Conservation (phyloP, 768 basidiomycete genomes). For the Amylocystis lapponica region DNA sequence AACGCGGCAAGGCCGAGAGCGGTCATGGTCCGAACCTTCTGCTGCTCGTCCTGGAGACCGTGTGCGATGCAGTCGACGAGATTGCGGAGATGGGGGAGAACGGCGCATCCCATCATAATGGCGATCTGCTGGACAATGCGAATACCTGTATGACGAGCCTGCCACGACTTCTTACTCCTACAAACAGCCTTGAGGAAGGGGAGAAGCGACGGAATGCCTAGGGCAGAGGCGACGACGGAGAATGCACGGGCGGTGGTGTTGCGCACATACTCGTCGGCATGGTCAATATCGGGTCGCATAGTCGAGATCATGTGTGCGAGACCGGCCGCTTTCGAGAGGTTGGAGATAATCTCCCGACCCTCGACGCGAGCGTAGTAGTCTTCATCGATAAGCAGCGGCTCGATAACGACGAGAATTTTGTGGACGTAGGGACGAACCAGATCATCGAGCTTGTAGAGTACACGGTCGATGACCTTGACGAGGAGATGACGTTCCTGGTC, state of each 20-base stretch:
- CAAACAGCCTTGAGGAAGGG: constrained; percentile 99
- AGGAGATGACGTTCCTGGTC: constrained; percentile 97
- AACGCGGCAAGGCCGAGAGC: constrained; percentile 88
- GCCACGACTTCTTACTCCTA: constrained; percentile 99
- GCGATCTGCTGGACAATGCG: constrained; percentile 99
- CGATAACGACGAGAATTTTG: constrained; percentile 99
- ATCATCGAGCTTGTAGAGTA: constrained; percentile 98
- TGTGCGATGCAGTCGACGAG: constrained; percentile 95
- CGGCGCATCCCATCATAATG: constrained; percentile 99
- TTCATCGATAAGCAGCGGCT: constrained; percentile 97
- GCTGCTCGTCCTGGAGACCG: constrained; percentile 89
- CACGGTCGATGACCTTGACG: constrained; percentile 98
- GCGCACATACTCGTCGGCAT: constrained; percentile 97
- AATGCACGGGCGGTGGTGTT: constrained; percentile 99
- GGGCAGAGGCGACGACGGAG: constrained; percentile 97
- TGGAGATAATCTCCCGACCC: constrained; percentile 98
- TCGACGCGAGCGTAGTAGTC: constrained; percentile 96
- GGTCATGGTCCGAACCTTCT: constrained; percentile 96
- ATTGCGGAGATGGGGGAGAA: constrained; percentile 93
- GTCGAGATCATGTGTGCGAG: constrained; percentile 99
- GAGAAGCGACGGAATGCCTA: constrained; percentile 94
- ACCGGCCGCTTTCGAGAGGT: constrained; percentile 96
- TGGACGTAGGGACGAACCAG: constrained; percentile 98
- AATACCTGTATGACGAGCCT: constrained; percentile 98
- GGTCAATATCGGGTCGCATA: constrained; percentile 99